Evolutionary conservation across 768 basidiomycete species (phyloP).

Genomic region (Podaxis sp.): DNA sequence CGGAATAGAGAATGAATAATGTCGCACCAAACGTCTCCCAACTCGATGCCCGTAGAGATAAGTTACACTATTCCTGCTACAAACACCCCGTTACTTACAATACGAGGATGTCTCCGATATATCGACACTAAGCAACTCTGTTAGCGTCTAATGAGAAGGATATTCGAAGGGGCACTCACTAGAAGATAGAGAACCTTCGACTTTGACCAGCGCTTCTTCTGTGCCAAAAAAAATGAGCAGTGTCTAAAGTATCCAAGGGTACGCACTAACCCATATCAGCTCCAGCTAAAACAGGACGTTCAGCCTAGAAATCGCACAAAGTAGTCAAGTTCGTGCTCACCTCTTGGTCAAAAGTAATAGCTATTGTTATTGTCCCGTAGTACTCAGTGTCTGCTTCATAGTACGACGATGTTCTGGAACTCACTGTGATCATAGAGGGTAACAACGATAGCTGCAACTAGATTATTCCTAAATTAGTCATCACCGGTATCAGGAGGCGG

Average conservation of each 20-base stretch:
- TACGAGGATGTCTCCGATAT: conserved; percentile 22
- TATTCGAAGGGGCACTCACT: conserved; percentile 13
- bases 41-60: background rate
- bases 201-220: conserved; percentile 24
- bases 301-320: background rate
- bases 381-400: background rate
- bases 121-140: conserved; percentile 20
- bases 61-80: background rate
- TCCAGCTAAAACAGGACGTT: conserved; percentile 18
- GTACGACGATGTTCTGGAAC: background rate
- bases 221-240: background rate
- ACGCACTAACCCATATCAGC: conserved; percentile 22
- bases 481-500: background rate
- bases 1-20: background rate
- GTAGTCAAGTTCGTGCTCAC: conserved; percentile 7
- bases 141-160: background rate
- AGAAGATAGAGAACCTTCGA: conserved; percentile 25
- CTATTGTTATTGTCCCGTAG: conserved; percentile 4
- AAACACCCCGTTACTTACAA: conserved; percentile 17
- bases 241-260: background rate
- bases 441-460: conserved; percentile 23
- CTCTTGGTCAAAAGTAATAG: conserved; percentile 24
- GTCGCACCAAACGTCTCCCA: conserved; percentile 5
- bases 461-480: background rate
- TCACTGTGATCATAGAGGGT: conserved; percentile 26